Base-by-base conservation (phyloP, 2,329 filamentous ascomycete species). In the Davidsoniella neocaledoniae region DNA sequence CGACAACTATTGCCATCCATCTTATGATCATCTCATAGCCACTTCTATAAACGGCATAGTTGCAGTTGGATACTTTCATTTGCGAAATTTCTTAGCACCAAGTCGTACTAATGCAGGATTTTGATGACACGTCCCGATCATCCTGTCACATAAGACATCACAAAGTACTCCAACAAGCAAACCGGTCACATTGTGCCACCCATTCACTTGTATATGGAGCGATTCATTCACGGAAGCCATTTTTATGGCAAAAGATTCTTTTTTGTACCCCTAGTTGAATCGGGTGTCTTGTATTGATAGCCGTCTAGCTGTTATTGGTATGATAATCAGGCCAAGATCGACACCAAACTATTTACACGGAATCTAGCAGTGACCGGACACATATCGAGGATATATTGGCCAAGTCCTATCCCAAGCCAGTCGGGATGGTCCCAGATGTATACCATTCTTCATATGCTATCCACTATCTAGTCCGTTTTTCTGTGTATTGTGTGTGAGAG, bases 251-350 rank as follows among this genome's bases (percentile, higher is more conserved):
- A 9, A 25, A 16, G 14, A 26, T 14, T 16, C 12, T 17, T 45
- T 14, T 21, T 46, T 42, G 44, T 33, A 48, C 33, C 49, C 43
- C 43, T 51, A 51, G 49, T 51, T 51, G 49, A 51, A 51, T 51
- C 49, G 41, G 39, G 46, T 23, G 43, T 51, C 49, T 51, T 51
- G 49, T 51, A 48, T 51, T 51, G 12, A 29, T 10, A 40, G 38
- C 46, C 23, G 36, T 21, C 46, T 40, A 40, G 38, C 37, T 40
- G 38, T 19, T 16, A 26, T n/a, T 21, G 6, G 9, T 42, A 14
- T 40, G n/a, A 38, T 33, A 39, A 25, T 29, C 10, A 29, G 9
- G 16, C 21, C 37, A 17, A 41, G 40, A 23, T 16, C 29, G 41
- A 37, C 29, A 39, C 29, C 38, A 21, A 29, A 48, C 37, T 48